These are phyloP conservation scores for Coprinopsis strossmayeri DNA, from an alignment of 768 basidiomycete genomes.

Conservation along the genomic window DNA sequence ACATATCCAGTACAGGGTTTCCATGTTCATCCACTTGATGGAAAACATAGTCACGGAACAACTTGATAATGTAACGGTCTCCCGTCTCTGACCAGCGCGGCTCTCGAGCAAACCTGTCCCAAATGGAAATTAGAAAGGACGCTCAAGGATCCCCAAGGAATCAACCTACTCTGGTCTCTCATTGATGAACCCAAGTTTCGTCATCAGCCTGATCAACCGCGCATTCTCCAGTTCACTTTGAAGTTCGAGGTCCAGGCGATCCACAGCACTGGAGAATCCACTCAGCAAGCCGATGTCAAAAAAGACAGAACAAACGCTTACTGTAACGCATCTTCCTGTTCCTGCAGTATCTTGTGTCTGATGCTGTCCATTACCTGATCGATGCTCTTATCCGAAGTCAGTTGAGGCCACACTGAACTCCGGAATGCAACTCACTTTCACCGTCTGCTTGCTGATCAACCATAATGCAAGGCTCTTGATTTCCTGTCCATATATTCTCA, in stretches of 20 bases:
- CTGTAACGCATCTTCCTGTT: conserved; percentile 82
- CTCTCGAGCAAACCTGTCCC: conserved; percentile 81
- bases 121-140: neutral
- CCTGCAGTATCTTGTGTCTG: conserved; percentile 60
- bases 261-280: conserved; percentile 51
- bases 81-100: conserved; percentile 98
- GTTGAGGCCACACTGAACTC: neutral
- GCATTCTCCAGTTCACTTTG: conserved; percentile 92
- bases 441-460: conserved; percentile 68
- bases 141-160: neutral
- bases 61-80: conserved; percentile 94
- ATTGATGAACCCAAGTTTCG: conserved; percentile 98
- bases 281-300: neutral
- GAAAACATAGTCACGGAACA: conserved; percentile 97
- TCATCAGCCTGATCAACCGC: conserved; percentile 78
- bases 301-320: conserved; percentile 26
- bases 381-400: conserved; percentile 44
- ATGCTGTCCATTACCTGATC: conserved; percentile 80
- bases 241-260: conserved; percentile 78
- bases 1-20: conserved; percentile 82
- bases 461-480: conserved; percentile 76
- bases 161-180: conserved; percentile 90
- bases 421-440: conserved; percentile 41
- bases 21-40: conserved; percentile 93
- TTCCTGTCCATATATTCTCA: conserved; percentile 70